Evolutionary conservation across 331 rosid species (phyloP).

Genomic region (Malus hybrid): DNA sequence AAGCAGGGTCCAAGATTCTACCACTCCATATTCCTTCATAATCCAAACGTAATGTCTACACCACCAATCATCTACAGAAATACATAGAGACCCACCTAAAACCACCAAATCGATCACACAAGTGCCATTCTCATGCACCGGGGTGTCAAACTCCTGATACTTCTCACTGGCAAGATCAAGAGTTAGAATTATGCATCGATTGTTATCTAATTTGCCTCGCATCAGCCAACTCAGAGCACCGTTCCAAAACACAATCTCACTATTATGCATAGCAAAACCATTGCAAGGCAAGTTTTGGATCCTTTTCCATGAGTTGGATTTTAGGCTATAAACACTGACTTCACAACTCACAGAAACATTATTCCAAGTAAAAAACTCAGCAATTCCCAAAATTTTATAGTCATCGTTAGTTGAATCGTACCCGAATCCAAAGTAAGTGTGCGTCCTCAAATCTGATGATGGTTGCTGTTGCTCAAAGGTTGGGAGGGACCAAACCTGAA

Average conservation of each 20-base stretch:
- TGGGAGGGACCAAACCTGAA: too few relatives aligned
- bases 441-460: background rate
- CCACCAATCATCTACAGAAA: background rate
- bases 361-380: too few relatives aligned
- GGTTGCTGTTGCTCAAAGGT: background rate
- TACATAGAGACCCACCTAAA: background rate
- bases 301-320: background rate
- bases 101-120: background rate
- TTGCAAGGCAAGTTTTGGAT: too few relatives aligned
- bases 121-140: too few relatives aligned
- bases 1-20: background rate
- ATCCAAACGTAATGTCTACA: background rate
- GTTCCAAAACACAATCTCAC: background rate
- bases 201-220: rapidly evolving
- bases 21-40: background rate
- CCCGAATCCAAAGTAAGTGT: background rate
- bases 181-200: background rate
- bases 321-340: too few relatives aligned
- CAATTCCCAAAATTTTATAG: background rate
- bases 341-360: too few relatives aligned
- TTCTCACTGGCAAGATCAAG: background rate
- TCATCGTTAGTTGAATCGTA: background rate
- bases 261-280: background rate
- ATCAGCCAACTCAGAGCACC: background rate
- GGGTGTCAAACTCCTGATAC: background rate